A percentile compares a stretch with the other conserved stretches of the same genome.
Conservation (phyloP, 352 stramenopile genomes). For the Thalassiosira exigua region DNA sequence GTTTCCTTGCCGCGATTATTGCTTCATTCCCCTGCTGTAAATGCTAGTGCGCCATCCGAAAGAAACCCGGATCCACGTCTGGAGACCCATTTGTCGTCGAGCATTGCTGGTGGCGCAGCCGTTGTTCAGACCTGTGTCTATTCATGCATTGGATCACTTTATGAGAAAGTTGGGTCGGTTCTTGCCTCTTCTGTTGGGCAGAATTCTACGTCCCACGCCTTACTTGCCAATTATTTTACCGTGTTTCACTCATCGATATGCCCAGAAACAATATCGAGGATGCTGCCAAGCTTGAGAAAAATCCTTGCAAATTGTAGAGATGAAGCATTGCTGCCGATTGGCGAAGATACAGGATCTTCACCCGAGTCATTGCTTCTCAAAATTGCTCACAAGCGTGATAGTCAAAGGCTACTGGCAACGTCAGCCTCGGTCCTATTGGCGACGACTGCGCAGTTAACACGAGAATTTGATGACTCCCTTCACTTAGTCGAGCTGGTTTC, state of each 20-base stretch:
- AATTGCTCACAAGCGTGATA: constrained; percentile 28
- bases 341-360: constrained; percentile 13
- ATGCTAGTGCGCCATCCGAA: constrained; percentile 2
- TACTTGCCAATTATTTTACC: constrained; percentile 53
- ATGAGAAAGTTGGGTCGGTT: constrained; percentile 44
- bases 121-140: constrained; percentile 49
- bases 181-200: constrained; percentile 19
- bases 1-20: constrained; percentile 45
- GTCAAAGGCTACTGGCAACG: constrained; percentile 36
- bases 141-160: constrained; percentile 32
- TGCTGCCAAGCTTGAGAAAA: constrained; percentile 43
- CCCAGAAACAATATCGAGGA: constrained; percentile 32
- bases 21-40: neutral
- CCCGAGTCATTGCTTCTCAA: constrained; percentile 22
- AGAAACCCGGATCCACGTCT: constrained; percentile 12
- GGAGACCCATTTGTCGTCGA: constrained; percentile 21
- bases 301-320: constrained; percentile 43
- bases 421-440: constrained; percentile 41
- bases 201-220: constrained; percentile 35
- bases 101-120: constrained; percentile 39
- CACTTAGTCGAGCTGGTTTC: constrained; percentile 38
- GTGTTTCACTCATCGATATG: constrained; percentile 34
- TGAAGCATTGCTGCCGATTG: constrained; percentile 9
- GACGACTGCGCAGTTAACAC: constrained; percentile 26
- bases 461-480: constrained; percentile 6